Evolutionary conservation across 495 filamentous ascomycete genomes (phyloP).

Genomic region (Bathelium albidoporum): DNA sequence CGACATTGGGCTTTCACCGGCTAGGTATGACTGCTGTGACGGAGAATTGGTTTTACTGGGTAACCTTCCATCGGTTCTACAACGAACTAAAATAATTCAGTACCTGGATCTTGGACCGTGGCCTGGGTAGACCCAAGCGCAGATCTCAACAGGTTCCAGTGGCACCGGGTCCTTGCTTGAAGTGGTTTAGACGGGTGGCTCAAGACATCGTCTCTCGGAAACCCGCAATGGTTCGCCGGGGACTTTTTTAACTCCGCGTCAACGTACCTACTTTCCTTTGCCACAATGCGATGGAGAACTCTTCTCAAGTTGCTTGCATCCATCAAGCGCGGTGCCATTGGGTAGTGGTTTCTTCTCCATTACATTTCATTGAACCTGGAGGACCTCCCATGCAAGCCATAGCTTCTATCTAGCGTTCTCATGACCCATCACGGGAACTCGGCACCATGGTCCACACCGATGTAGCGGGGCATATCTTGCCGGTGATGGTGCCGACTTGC

Average conservation of each 20-base stretch:
- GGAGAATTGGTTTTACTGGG: too few species aligned
- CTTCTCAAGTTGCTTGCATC: too few species aligned
- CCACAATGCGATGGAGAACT: too few species aligned
- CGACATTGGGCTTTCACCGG: neutral
- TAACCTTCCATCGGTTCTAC: neutral
- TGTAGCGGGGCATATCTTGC: neutral
- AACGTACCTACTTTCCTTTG: too few species aligned
- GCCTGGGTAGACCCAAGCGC: too few species aligned
- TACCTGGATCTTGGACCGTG: neutral
- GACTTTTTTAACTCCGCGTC: too few species aligned
- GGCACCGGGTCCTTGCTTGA: neutral
- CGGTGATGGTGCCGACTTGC: neutral
- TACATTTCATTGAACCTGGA: neutral
- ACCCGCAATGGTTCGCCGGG: neutral
- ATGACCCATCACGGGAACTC: neutral
- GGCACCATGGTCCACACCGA: neutral
- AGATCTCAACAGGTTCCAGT: neutral
- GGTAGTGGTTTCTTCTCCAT: too few species aligned
- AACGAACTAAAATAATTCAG: neutral
- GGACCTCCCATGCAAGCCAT: neutral
- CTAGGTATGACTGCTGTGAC: too few species aligned
- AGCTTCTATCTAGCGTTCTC: neutral
- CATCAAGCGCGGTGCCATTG: too few species aligned
- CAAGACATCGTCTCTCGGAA: too few species aligned
- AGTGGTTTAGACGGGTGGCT: too few species aligned